Evolutionary conservation across 306 rosid species (phyloP).

Genomic region (Quercus dentata): DNA sequence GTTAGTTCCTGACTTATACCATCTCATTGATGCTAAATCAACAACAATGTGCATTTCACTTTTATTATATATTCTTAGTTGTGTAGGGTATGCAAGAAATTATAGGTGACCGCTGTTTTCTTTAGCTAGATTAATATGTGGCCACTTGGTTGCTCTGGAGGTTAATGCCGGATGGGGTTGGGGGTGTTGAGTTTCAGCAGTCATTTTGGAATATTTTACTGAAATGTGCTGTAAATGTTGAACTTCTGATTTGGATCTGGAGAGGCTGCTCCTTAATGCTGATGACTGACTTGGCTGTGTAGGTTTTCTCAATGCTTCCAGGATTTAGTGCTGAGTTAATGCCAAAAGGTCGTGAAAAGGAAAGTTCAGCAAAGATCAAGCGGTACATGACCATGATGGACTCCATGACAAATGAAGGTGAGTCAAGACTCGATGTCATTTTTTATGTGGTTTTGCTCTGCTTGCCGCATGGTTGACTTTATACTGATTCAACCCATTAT

Average conservation of each 20-base stretch:
- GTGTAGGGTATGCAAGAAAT: neutral
- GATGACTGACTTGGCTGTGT: constrained; percentile 16
- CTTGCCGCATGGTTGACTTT: constrained; percentile 1
- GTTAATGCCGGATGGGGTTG: neutral
- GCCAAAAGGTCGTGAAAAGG: constrained; percentile 92
- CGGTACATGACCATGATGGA: constrained; percentile 99
- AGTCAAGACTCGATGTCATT: constrained; percentile 7
- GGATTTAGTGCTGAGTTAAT: constrained; percentile 71
- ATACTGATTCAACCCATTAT: constrained; percentile 3
- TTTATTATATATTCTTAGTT: neutral
- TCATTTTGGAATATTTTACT: neutral
- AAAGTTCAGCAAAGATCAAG: constrained; percentile 85
- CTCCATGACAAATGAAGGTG: constrained; percentile 89
- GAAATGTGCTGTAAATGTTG: neutral
- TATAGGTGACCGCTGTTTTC: neutral
- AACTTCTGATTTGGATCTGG: neutral
- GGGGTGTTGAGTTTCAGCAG: neutral
- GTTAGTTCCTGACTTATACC: constrained; percentile 28
- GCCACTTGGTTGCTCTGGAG: constrained; percentile 31
- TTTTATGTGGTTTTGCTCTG: neutral
- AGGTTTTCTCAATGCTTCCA: constrained; percentile 86
- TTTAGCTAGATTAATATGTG: too few relatives aligned
- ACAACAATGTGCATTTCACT: neutral
- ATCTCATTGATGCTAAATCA: neutral
- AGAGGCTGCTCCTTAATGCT: neutral